Evolutionary conservation across 345 rosid genomes (phyloP), one percentile per base, ranked within the genome.

Genomic region (Theobroma cacao): DNA sequence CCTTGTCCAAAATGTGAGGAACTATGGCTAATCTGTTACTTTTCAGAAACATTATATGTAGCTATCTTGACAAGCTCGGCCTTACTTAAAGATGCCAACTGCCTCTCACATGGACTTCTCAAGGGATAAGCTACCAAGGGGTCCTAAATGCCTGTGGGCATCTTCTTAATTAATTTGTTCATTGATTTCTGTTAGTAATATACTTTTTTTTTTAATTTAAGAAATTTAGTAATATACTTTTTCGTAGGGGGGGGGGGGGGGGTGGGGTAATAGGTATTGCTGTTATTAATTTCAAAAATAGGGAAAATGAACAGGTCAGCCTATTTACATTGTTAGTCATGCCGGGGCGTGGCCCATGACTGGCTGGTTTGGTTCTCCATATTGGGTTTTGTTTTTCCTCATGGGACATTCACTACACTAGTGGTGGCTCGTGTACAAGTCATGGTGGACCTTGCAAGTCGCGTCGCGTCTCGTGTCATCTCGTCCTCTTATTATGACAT

Each of bases 381-480:
- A 55, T 59, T 41, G 75, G 81, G 62, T 77, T 73, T 73, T 80
- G 66, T 53, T 78, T 74, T 36, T 56, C 63, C 24, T 41, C 5
- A 0, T 17, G 43, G 72, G 68, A 75, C 48, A 75, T 82, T 61
- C 84, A 80, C 72, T 48, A 31, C 62, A 31, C 36, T 17, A 55
- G 64, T 47, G 61, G 58, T 50, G 56, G 70, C 72, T 64, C 26
- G 6, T 60, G 71, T 63, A 33, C 24, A 36, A 33, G 66, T 76
- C 79, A 28, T 77, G 52, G 81, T 72, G 84, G 82, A 76, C 84
- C 82, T 52, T 80, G 59, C 26, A n/a, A n/a, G 26, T n/a, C 11
- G 59, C 28, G 18, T 26, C 9, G 5, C 48, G 81, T 58, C 67
- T 74, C 61, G 83, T n/a, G n/a, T n/a, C n/a, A n/a, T n/a, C n/a